Evolutionary conservation across 352 stramenopile genomes (phyloP), one percentile per base, ranked within the genome.

Genomic region (Globisporangium spinosum): DNA sequence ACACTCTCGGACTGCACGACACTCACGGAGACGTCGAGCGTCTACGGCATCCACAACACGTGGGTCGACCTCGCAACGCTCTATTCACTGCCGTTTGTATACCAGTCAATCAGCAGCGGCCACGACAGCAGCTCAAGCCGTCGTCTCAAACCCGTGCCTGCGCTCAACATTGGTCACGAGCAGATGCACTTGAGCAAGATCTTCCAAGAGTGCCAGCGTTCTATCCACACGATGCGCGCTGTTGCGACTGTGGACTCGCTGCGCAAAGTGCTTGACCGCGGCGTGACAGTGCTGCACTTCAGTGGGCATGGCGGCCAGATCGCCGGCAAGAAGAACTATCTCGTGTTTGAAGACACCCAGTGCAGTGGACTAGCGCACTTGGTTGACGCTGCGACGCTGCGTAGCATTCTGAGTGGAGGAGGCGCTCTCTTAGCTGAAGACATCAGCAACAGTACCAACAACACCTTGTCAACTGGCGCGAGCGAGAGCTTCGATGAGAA

Each of bases 331-430:
- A 84, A 64, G 15, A 84, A 89, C 65, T 89, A 71, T 51, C 76
- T 94, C 47, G 72, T 94, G 60, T 92, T 94, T 47, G 86, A 94
- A 73, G 86, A 94, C 74, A 87, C 82, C 15, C 80, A 90, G 29
- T 68, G 75, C 34, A 87, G 77, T 15, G 86, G 86, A 0, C 60
- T 94, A 0, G 83, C 82, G 5, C 86, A 94, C 54, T 70, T 94
- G n/a, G 78, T 92, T 10, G 78, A 92, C 27, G 80, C 80, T 0
- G 32, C 51, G n/a, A 90, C 82, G 17, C 69, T 94, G 20, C 80
- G 74, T 12, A 88, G 69, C 54, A 83, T 94, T 29, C 64, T 94
- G 27, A 78, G 70, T 40, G 70, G 78, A 0, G 77, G 80, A 3
- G 64, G 74, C 22, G 69, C 58, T n/a, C 43, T 65, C 25, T 5